phyloP scores from a whole-genome alignment of 345 rosid species.

The Heritiera littoralis region DNA sequence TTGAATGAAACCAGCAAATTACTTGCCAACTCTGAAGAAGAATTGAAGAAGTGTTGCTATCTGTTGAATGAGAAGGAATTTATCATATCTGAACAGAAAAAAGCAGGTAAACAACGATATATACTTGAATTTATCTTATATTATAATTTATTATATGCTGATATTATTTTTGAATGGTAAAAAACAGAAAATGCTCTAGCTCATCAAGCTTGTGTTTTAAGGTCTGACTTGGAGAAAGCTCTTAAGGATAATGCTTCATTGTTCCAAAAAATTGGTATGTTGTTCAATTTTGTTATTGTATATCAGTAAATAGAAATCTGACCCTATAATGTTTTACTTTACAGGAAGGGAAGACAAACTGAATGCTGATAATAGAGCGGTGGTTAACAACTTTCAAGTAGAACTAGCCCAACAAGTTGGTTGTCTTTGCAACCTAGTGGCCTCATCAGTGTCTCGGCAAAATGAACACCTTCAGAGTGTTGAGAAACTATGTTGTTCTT shows the following conservation, averaged over 20 bases:
- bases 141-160: background rate
- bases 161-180: conserved; percentile 14
- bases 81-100: conserved; percentile 83
- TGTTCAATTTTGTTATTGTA: conserved; percentile 20
- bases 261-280: conserved; percentile 82
- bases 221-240: conserved; percentile 82
- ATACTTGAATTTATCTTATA: background rate
- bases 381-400: conserved; percentile 57
- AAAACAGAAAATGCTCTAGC: conserved; percentile 74
- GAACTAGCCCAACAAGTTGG: conserved; percentile 72
- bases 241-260: conserved; percentile 72
- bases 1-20: conserved; percentile 62
- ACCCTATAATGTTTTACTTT: conserved; percentile 14
- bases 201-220: conserved; percentile 75
- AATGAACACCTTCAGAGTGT: conserved; percentile 68
- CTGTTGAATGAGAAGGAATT: conserved; percentile 77
- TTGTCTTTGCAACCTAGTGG: conserved; percentile 57
- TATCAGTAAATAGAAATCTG: background rate
- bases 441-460: conserved; percentile 69
- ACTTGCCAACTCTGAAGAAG: conserved; percentile 68
- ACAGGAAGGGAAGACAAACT: conserved; percentile 87
- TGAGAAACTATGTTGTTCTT: conserved; percentile 64
- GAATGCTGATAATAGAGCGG: conserved; percentile 68
- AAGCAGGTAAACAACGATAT: conserved; percentile 56
- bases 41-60: conserved; percentile 74